Percentiles rank a stretch among this genome's conserved stretches.
phyloP scores from a whole-genome alignment of 176 grass and related monocot species.

The Triticum turgidum region DNA sequence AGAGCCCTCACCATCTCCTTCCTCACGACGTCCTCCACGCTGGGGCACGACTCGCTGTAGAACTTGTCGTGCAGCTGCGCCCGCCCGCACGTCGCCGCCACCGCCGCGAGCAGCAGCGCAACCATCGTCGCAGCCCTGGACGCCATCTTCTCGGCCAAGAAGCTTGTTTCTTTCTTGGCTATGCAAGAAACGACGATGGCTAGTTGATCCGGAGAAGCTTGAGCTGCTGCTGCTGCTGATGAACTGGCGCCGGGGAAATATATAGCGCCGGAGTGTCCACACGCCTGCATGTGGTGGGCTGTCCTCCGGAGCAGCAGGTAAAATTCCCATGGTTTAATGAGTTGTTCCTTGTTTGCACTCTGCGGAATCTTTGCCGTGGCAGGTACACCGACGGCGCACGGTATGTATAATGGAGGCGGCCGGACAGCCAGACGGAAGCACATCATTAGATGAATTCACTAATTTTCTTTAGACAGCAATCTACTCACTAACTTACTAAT shows the following conservation, averaged over 20 bases:
- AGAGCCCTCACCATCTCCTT: conserved; percentile 55
- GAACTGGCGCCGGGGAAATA: conserved; percentile 27
- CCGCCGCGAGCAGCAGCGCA: conserved; percentile 34
- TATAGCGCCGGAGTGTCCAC: conserved; percentile 16
- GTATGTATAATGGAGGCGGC: neutral
- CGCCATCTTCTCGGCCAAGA: conserved; percentile 10
- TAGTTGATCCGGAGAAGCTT: neutral
- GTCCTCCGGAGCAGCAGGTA: neutral
- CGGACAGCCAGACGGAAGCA: neutral
- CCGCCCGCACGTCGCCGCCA: neutral
- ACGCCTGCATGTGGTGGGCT: conserved; percentile 28
- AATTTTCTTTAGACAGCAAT: too few species aligned
- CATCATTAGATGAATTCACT: too few species aligned
- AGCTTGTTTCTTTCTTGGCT: neutral
- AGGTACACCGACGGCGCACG: conserved; percentile 13
- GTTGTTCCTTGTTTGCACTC: conserved; percentile 13
- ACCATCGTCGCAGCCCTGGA: neutral
- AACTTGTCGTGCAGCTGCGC: conserved; percentile 49
- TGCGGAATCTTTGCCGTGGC: conserved; percentile 32
- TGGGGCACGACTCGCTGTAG: conserved; percentile 61
- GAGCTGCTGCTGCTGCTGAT: conserved; percentile 33
- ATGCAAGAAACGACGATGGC: neutral
- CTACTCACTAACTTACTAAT: too few species aligned
- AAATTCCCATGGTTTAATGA: neutral
- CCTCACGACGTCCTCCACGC: conserved; percentile 49